Percentiles rank a stretch among this genome's conserved stretches.
Evolutionary conservation across 305 asterid species (phyloP).

Genomic region (Galium porrigens): DNA sequence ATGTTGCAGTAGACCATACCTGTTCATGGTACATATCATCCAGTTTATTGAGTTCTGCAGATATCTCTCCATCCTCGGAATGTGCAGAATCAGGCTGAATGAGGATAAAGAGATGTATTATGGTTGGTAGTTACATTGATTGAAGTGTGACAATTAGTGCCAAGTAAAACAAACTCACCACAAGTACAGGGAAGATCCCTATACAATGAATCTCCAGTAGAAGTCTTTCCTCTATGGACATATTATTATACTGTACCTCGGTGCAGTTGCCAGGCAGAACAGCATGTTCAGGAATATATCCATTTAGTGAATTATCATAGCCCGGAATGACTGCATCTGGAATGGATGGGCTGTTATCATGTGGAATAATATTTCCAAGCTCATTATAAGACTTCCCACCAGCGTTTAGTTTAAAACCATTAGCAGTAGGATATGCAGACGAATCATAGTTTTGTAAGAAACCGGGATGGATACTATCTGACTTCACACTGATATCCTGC

Average conservation of each 20-base stretch:
- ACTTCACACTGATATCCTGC: conserved; percentile 36
- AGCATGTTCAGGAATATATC: conserved; percentile 31
- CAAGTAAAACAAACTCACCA: conserved; percentile 39
- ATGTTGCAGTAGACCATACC: conserved; percentile 35
- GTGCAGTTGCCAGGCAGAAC: conserved; percentile 34
- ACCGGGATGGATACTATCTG: conserved; percentile 29
- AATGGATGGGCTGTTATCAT: conserved; percentile 22
- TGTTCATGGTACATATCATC: conserved; percentile 52
- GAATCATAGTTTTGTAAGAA: conserved; percentile 31
- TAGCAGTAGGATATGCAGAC: conserved; percentile 35
- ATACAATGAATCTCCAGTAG: conserved; percentile 61
- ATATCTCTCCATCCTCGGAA: conserved; percentile 50
- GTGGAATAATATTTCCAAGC: conserved; percentile 23
- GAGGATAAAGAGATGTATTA: conserved; percentile 12
- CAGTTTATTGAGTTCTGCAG: conserved; percentile 40
- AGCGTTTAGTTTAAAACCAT: conserved; percentile 34
- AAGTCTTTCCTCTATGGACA: conserved; percentile 65
- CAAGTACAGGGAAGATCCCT: conserved; percentile 65
- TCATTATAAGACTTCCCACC: conserved; percentile 36
- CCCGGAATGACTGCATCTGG: conserved; percentile 27
- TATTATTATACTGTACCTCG: conserved; percentile 44
- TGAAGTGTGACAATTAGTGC: neutral
- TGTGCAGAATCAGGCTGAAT: conserved; percentile 42
- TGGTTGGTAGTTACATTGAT: neutral
- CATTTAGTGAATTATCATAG: conserved; percentile 35